A percentile compares a stretch with the other conserved stretches of the same genome.
phyloP scores from a whole-genome alignment of 441 rosid genomes.

The Isatis lusitanica region DNA sequence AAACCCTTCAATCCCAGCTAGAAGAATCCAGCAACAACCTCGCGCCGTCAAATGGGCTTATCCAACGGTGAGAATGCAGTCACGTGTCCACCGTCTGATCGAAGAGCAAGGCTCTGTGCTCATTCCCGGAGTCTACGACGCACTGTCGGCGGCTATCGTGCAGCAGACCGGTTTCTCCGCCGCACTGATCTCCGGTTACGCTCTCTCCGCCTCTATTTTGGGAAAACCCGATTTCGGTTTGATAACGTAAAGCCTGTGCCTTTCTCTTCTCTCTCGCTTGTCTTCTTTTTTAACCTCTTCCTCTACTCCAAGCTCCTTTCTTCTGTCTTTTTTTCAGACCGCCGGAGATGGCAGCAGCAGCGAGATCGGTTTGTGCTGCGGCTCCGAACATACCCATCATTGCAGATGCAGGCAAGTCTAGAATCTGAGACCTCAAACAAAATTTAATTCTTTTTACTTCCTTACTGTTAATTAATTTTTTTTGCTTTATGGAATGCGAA shows the following conservation, averaged over 20 bases:
- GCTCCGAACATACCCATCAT: constrained; percentile 45
- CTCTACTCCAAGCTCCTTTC: not conserved
- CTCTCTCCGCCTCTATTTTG: constrained; percentile 49
- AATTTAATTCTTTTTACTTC: not conserved
- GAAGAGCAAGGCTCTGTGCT: constrained; percentile 49
- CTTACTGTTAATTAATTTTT: not conserved
- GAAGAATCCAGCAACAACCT: not conserved
- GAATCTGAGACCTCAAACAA: not conserved
- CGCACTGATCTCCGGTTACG: constrained; percentile 51
- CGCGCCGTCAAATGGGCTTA: constrained; percentile 23
- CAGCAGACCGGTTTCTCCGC: constrained; percentile 50
- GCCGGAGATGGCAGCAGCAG: constrained; percentile 53
- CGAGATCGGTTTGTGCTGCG: constrained; percentile 46
- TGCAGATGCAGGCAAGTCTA: constrained; percentile 45
- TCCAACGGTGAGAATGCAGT: constrained; percentile 44
- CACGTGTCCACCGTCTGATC: constrained; percentile 49
- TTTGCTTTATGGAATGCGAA: not conserved
- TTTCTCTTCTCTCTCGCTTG: not conserved
- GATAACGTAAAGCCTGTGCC: constrained; percentile 34
- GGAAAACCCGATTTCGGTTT: constrained; percentile 57
- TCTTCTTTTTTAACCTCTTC: not conserved
- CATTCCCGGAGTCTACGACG: constrained; percentile 55
- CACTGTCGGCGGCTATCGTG: constrained; percentile 49
- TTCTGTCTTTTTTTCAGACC: constrained; percentile 33
- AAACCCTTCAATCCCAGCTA: constrained; percentile 5